Evolutionary conservation across 202 grass and related monocot genomes (phyloP).

Genomic region (Brachypodium distachyon): DNA sequence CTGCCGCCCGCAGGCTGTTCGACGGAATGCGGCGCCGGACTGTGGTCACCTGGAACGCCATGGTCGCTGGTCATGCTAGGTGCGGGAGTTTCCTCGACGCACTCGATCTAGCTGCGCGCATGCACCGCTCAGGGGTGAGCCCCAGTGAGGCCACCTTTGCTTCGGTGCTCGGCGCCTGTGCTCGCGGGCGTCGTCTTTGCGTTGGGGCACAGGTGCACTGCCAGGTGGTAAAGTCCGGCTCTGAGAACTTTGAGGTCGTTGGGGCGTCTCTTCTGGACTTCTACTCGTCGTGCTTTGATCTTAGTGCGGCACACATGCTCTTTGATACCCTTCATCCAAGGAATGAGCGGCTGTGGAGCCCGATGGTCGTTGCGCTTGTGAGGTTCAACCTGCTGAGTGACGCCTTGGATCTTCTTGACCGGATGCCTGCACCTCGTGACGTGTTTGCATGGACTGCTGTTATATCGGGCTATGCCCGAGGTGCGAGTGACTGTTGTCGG

Average conservation of each 20-base stretch:
- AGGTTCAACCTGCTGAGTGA: conserved; percentile 36
- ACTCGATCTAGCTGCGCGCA: background rate
- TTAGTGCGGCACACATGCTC: background rate
- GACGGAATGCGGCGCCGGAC: conserved; percentile 34
- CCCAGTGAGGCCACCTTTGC: conserved; percentile 33
- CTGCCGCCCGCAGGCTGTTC: conserved; percentile 24
- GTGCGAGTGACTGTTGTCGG: background rate
- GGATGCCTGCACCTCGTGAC: conserved; percentile 26
- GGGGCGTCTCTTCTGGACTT: conserved; percentile 40
- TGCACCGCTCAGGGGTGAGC: conserved; percentile 17
- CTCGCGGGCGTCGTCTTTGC: conserved; percentile 3
- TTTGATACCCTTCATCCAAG: conserved; percentile 10
- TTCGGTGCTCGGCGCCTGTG: conserved; percentile 35
- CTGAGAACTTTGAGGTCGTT: conserved; percentile 1
- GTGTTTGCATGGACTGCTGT: conserved; percentile 41
- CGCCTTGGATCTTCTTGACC: conserved; percentile 28
- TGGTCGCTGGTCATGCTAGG: conserved; percentile 9
- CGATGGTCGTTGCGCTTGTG: conserved; percentile 42
- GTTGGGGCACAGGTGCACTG: conserved; percentile 35
- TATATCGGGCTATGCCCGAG: conserved; percentile 34
- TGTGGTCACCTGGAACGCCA: conserved; percentile 35
- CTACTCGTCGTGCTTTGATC: conserved; percentile 39
- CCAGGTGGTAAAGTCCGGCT: conserved; percentile 32
- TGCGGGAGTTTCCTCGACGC: background rate
- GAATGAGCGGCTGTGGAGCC: conserved; percentile 42